Evolutionary conservation across 2,329 filamentous ascomycete species (phyloP), one percentile per base, ranked within the genome.

Genomic region (Pestalotiopsis sp.): DNA sequence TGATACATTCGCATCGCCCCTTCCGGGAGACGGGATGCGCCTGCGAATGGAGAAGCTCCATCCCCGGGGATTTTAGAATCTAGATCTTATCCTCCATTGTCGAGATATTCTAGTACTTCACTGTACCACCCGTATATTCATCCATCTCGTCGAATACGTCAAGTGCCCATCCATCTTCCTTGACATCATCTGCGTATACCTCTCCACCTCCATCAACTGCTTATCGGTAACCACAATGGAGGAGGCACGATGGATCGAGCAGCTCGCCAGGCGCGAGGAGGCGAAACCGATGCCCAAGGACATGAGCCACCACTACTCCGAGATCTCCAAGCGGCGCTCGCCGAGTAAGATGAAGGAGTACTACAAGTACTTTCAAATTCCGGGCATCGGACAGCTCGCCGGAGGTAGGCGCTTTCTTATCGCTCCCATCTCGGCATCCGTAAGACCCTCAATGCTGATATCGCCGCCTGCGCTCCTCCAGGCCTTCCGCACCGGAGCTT

Each of bases 281-380:
- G 75, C 75, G 62, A 80, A 77, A 75, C 81, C 79, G 36, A 71
- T 75, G 68, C 93, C 95, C 5, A 82, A 90, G 73, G 92, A 97
- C 79, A 84, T 97, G 70, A 92, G 90, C 73, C 93, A 97, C 78
- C 91, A 95, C 77, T 91, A 91, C 73, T 95, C 93, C 1, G 84
- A 88, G 68, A 85, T 89, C 59, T 92, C 93, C 62, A 90, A 86
- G 75, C 86, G 87, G 61, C 87, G 93, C 9, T 74, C 83, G 6
- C 83, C 87, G 6, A 96, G 90, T 76, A 83, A 83, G 58, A 87
- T 97, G 78, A 97, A 97, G 83, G 77, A 86, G 49, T 93, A 95
- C 79, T 97, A 97, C 85, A 94, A 93, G 80, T 97, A 93, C 81
- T 96, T 96, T 74, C 71, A 78, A 72, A 88, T 90, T 65, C 88